Base-by-base conservation (phyloP, 2,329 filamentous ascomycete genomes). In the Didymella keratinophila region DNA sequence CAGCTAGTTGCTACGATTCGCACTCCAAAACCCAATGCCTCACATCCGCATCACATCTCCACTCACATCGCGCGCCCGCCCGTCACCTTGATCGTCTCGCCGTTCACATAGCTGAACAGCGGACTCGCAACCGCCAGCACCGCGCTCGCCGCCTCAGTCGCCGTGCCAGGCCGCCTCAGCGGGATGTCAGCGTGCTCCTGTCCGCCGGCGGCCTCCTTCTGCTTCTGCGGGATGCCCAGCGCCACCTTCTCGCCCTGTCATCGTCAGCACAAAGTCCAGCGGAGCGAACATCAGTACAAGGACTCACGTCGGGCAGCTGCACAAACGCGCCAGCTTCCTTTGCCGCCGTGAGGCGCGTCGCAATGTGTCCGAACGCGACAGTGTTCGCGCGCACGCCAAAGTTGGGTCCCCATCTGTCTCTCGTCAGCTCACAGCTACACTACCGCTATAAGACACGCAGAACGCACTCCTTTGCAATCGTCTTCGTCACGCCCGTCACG, bases 341-440 rank as follows among this genome's bases (percentile, higher is more conserved):
- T 6, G 90, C 89, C 11, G 87, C 89, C 11, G 93, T 96, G 66
- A 96, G 78, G 3, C 93, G 82, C 0, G 93, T 96, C 67, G 86
- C 80, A 65, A 96, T 94, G 73, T 89, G 86, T 0, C 93, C 93
- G 69, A 96, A 96, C 4, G 92, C 92, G 50, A 96, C 83, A 2
- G 91, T 92, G 77, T 96, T 96, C 39, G 88, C 85, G 58, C 92
- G 83, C 6, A 96, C 92, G 50, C 92, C 92, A 69, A 93, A 96
- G 36, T 82, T 78, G 0, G 91, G 92, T 1, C 92, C 92, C 93
- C 92, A 96, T 58, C 73, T 76, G 18, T 8, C 41, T 27, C 11
- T 7, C 6, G 14, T 34, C 16, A 45, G 34, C 10, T 0, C 11
- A 6, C 3, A n/a, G 4, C 32, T 30, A 30, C n/a, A n/a, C n/a